These are phyloP conservation scores for Aspergillus fructus DNA, from an alignment of 2,329 filamentous ascomycete species.

Conservation along the genomic window DNA sequence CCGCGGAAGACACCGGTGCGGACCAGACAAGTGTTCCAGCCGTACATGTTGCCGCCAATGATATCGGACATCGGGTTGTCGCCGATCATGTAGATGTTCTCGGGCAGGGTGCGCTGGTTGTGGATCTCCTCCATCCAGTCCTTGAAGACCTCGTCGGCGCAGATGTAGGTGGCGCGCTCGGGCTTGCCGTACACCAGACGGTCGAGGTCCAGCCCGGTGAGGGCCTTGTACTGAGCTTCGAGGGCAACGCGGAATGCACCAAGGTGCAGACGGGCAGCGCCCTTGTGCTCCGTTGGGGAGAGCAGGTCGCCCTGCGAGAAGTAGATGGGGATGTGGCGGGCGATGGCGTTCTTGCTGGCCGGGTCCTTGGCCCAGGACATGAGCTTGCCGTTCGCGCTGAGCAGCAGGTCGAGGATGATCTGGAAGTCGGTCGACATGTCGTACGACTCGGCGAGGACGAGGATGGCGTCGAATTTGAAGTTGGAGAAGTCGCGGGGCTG, in stretches of 20 bases:
- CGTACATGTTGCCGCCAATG: constrained; percentile 75
- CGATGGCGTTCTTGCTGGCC: constrained; percentile 32
- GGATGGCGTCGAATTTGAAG: constrained; percentile 70
- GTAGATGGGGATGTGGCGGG: constrained; percentile 70
- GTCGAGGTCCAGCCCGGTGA: constrained; percentile 70
- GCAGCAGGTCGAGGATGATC: constrained; percentile 72
- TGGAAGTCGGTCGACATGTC: constrained; percentile 75
- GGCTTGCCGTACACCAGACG: constrained; percentile 76
- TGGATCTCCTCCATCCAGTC: constrained; percentile 76
- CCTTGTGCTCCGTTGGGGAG: constrained; percentile 65
- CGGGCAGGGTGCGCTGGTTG: constrained; percentile 66
- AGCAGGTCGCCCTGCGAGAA: constrained; percentile 66
- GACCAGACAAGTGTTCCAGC: constrained; percentile 78
- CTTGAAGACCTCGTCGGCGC: constrained; percentile 70
- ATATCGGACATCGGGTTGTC: constrained; percentile 75
- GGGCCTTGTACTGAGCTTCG: constrained; percentile 63
- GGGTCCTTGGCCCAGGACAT: constrained; percentile 66
- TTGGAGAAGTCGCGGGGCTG: constrained; percentile 70
- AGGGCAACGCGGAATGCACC: constrained; percentile 72
- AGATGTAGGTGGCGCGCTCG: constrained; percentile 73
- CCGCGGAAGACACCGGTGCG: constrained; percentile 78
- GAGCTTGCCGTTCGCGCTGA: constrained; percentile 66
- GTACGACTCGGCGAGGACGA: constrained; percentile 72
- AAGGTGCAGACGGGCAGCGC: constrained; percentile 66
- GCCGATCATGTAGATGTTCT: constrained; percentile 75